Conservation (phyloP, 805 yeast genomes). For the Candida pini region DNA sequence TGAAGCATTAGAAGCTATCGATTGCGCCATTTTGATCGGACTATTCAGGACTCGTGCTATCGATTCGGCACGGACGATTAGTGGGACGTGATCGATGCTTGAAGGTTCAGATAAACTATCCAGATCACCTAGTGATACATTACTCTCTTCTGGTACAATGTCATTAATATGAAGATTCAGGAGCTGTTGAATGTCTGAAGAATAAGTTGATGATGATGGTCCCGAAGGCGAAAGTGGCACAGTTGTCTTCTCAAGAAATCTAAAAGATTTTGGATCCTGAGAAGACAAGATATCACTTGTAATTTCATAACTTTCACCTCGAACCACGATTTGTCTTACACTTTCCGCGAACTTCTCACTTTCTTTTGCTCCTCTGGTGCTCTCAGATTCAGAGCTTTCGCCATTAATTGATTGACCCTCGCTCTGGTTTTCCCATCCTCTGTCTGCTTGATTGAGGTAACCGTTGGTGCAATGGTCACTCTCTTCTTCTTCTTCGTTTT, state of each 20-base stretch:
- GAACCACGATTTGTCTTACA: constrained; percentile 11
- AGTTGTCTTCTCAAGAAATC: constrained; percentile 1
- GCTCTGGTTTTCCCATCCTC: constrained; percentile 2
- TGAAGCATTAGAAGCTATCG: constrained; percentile 17
- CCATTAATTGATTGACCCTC: too few relatives aligned
- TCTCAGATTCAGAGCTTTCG: too few relatives aligned
- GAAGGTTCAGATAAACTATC: constrained; percentile 12
- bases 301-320: constrained; percentile 15
- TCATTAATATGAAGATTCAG: too few relatives aligned
- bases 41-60: constrained; percentile 14
- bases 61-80: constrained; percentile 14
- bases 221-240: neutral
- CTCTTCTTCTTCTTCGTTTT: constrained; percentile 2
- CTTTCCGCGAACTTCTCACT: constrained; percentile 10
- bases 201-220: constrained; percentile 2
- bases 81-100: constrained; percentile 7
- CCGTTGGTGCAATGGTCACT: constrained; percentile 1
- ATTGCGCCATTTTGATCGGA: constrained; percentile 14
- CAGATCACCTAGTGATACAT: too few relatives aligned
- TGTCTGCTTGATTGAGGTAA: constrained; percentile 1
- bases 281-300: constrained; percentile 19
- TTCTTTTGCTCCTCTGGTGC: constrained; percentile 1
- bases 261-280: constrained; percentile 15
- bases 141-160: too few relatives aligned
- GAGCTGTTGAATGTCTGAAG: constrained; percentile 5